Evolutionary conservation across 2,329 filamentous ascomycete species (phyloP), one percentile per base, ranked within the genome.

Genomic region (Trichoderma asperellum): DNA sequence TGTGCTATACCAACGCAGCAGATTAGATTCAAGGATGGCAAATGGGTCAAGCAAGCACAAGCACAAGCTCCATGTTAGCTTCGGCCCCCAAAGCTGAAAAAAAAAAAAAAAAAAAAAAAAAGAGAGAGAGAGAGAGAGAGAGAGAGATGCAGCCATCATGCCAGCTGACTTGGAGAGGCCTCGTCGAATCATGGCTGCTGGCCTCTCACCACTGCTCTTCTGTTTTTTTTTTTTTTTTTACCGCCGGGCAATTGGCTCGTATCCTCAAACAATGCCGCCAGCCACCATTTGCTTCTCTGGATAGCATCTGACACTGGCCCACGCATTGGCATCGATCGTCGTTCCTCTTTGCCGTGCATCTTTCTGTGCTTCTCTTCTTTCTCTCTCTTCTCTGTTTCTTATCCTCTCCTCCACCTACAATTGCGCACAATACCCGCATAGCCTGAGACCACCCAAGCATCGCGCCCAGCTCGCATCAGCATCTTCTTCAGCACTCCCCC

Each of bases 181-280:
- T 59, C 35, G 21, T 59, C 57, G 57, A 59, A 59, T 59, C 57
- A 59, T 29, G 29, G 35, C 35, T 21, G 57, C 32, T 21, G n/a
- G 14, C 57, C 40, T 43, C 40, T 43, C n/a, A 29, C 57, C n/a
- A 43, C n/a, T 5, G 5, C 32, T 32, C 2, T 5, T 32, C 32
- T 32, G 32, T 24, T 24, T 24, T 24, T 24, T 24, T 7, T 21
- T 47, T 16, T 24, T 16, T 11, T 21, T 43, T 59, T 24, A 29
- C 57, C 57, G 57, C 57, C 57, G 27, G 56, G 24, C 57, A 59
- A 59, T 59, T 59, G 57, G 57, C 57, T 43, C 55, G 55, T 37
- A 16, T 58, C 32, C 34, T 58, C 55, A 16, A 56, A 58, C 34
- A 58, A 57, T 14, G 55, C 55, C 34, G n/a, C 55, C 32, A 35